Conservation (phyloP, 805 yeast genomes). For the Candida vaughaniae region DNA sequence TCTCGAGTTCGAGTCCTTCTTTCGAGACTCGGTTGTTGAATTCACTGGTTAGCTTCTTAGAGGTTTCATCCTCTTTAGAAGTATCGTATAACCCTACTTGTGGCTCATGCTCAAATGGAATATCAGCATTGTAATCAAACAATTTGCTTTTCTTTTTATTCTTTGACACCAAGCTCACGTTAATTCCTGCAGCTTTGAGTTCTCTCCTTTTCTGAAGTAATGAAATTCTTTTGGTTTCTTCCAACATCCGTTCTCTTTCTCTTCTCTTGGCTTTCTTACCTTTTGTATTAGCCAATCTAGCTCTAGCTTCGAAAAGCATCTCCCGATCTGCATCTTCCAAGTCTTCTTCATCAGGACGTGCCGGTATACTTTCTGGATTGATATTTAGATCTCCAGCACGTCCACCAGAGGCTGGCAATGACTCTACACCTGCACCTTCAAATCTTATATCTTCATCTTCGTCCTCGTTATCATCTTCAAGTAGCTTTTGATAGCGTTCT, state of each 20-base stretch:
- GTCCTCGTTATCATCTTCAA: conserved; percentile 41
- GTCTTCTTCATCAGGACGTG: conserved; percentile 76
- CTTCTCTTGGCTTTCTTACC: conserved; percentile 94
- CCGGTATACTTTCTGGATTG: conserved; percentile 74
- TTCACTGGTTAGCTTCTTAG: conserved; percentile 32
- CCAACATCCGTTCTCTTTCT: conserved; percentile 78
- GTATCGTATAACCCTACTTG: conserved; percentile 68
- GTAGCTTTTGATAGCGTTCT: conserved; percentile 74
- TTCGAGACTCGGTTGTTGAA: conserved; percentile 46
- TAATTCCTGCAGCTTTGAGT: conserved; percentile 75
- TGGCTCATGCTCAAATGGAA: conserved; percentile 75
- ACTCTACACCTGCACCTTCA: conserved; percentile 54
- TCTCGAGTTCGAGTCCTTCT: conserved; percentile 45
- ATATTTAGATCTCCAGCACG: conserved; percentile 59
- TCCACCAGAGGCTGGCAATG: conserved; percentile 42
- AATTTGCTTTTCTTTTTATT: conserved; percentile 57
- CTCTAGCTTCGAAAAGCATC: conserved; percentile 92
- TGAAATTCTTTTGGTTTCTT: conserved; percentile 75
- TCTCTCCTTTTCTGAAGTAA: conserved; percentile 77
- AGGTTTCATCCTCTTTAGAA: conserved; percentile 50
- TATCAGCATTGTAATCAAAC: conserved; percentile 80
- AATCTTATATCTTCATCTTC: conserved; percentile 33
- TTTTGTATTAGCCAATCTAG: conserved; percentile 86
- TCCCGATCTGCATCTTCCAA: conserved; percentile 87
- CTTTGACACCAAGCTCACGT: conserved; percentile 47